Percentiles rank a stretch among this genome's conserved stretches.
phyloP scores from a whole-genome alignment of 1,284 basidiomycete genomes.

The Thecaphora thlaspeos region DNA sequence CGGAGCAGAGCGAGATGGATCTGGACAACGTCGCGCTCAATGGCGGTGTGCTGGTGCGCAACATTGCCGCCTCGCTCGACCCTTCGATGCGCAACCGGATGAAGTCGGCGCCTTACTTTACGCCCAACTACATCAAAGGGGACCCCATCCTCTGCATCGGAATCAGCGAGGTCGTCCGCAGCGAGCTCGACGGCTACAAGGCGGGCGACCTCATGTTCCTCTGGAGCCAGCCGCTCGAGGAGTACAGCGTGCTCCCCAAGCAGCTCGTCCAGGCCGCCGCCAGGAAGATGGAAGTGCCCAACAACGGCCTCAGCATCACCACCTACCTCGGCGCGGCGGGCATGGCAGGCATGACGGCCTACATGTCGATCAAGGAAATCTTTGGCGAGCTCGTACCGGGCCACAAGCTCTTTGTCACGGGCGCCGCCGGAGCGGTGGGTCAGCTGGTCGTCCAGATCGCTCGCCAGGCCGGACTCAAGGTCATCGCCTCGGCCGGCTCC shows the following conservation, averaged over 20 bases:
- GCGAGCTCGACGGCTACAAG: conserved; percentile 13
- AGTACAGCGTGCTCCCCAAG: conserved; percentile 19
- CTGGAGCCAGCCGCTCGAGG: conserved; percentile 26
- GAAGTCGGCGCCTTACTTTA: conserved; percentile 32
- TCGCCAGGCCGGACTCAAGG: conserved; percentile 63
- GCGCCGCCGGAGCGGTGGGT: conserved; percentile 48
- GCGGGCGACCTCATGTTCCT: conserved; percentile 19
- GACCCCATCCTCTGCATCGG: conserved; percentile 28
- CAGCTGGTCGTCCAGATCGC: conserved; percentile 63
- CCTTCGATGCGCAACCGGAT: conserved; percentile 40
- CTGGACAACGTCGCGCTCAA: conserved; percentile 27
- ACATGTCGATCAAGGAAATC: conserved; percentile 45
- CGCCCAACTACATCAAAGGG: conserved; percentile 19
- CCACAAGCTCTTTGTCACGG: conserved; percentile 46
- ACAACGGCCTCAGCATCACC: conserved; percentile 26
- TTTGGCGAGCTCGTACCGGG: conserved; percentile 31
- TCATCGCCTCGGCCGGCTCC: conserved; percentile 78
- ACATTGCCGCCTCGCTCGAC: conserved; percentile 36
- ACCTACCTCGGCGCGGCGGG: conserved; percentile 57
- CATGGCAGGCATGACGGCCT: conserved; percentile 57
- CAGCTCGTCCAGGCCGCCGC: conserved; percentile 4
- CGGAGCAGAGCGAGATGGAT: conserved; percentile 13
- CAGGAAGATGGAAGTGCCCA: conserved; percentile 24
- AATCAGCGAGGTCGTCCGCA: conserved; percentile 22
- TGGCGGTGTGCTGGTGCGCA: conserved; percentile 27